phyloP scores from a whole-genome alignment of 1,284 basidiomycete genomes.

The Naganishia liquefaciens region DNA sequence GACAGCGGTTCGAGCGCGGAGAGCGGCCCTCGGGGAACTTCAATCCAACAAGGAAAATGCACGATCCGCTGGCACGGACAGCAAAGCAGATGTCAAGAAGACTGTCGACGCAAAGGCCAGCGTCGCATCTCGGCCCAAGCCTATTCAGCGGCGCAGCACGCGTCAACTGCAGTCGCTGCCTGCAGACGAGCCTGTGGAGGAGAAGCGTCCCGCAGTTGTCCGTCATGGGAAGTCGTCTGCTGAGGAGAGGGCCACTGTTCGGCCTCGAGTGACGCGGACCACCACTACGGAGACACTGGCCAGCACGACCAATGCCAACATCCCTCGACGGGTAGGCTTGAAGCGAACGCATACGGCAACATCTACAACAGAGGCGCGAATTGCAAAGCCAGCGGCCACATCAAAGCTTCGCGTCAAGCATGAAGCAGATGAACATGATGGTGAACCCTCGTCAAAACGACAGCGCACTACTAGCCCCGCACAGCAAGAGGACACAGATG shows the following conservation, averaged over 20 bases:
- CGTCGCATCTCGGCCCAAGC: constrained; percentile 12
- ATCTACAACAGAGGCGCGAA: constrained; percentile 16
- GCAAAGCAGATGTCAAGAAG: constrained; percentile 28
- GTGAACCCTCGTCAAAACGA: constrained; percentile 32
- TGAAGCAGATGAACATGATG: constrained; percentile 27
- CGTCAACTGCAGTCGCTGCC: constrained; percentile 1
- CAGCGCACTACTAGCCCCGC: constrained; percentile 27
- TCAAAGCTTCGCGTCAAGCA: constrained; percentile 25
- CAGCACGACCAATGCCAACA: constrained; percentile 23
- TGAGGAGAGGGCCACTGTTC: not conserved
- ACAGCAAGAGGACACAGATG: constrained; percentile 13
- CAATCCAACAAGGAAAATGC: constrained; percentile 27
- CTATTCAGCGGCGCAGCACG: constrained; percentile 11
- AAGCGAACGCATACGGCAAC: constrained; percentile 30
- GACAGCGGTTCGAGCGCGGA: constrained; percentile 12
- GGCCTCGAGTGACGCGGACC: constrained; percentile 5
- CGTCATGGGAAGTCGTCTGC: constrained; percentile 20
- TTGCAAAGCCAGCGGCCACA: constrained; percentile 1
- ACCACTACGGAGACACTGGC: constrained; percentile 15
- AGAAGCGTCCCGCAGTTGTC: constrained; percentile 1
- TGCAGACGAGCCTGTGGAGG: constrained; percentile 18
- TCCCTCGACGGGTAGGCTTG: constrained; percentile 26
- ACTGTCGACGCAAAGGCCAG: constrained; percentile 9
- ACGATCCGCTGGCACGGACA: constrained; percentile 1
- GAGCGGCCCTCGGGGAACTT: constrained; percentile 18